These are phyloP conservation scores for Huntiella moniliformis DNA, from an alignment of 2,329 filamentous ascomycete species.

Conservation along the genomic window DNA sequence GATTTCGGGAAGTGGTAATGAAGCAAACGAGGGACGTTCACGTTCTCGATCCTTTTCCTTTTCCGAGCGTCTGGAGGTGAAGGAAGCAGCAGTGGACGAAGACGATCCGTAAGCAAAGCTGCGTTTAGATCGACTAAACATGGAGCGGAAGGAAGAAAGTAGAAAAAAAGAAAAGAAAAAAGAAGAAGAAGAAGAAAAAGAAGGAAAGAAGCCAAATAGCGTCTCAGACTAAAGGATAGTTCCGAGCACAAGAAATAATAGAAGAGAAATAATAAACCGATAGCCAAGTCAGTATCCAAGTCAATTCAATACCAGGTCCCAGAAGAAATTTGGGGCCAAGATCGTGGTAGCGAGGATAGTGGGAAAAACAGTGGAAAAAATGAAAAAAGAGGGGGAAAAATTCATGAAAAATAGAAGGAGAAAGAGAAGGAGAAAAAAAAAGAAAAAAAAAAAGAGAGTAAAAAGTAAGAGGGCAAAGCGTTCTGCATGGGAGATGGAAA, in stretches of 20 bases:
- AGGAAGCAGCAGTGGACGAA: slow-evolving; percentile 4
- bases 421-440: background rate
- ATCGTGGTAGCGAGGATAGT: background rate
- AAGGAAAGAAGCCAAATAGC: background rate
- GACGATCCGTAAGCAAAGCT: slow-evolving; percentile 5
- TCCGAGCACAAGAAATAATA: background rate
- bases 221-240: background rate
- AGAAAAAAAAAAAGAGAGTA: background rate
- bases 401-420: background rate
- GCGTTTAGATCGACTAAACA: slow-evolving; percentile 8
- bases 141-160: background rate
- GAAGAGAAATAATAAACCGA: background rate
- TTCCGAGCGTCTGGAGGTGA: slow-evolving; percentile 1
- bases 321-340: background rate
- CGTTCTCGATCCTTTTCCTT: slow-evolving; percentile 1
- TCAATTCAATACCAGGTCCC: background rate
- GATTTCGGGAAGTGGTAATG: slow-evolving; percentile 1
- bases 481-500: background rate
- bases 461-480: background rate
- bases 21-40: background rate
- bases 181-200: background rate
- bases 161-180: background rate
- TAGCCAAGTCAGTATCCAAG: background rate
- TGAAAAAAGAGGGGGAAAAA: background rate
- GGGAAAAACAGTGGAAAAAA: background rate